Evolutionary conservation across 371 early-diverging fungal species (phyloP).

Genomic region (Parasitella parasitica): DNA sequence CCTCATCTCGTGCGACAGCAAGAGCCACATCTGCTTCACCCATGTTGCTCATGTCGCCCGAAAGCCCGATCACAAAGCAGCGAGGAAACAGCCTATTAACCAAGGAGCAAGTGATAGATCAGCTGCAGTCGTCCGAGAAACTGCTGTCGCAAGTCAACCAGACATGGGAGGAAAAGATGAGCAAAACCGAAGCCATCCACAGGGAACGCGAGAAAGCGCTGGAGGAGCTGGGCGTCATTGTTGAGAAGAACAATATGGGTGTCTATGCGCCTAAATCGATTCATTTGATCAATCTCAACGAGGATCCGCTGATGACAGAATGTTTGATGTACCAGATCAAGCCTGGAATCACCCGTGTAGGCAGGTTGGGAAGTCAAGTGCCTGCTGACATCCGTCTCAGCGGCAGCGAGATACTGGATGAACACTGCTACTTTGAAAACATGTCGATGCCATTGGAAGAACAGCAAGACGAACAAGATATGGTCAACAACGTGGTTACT

Average conservation of each 20-base stretch:
- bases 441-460: background rate
- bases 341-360: constrained; percentile 73
- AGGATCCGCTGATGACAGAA: constrained; percentile 87
- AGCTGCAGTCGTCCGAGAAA: constrained; percentile 39
- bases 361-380: constrained; percentile 46
- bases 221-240: constrained; percentile 79
- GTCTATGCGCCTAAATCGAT: constrained; percentile 77
- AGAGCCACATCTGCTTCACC: constrained; percentile 15
- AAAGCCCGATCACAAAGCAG: constrained; percentile 13
- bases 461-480: constrained; percentile 1
- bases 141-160: constrained; percentile 35
- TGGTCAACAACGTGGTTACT: constrained; percentile 50
- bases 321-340: constrained; percentile 85
- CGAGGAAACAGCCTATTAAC: constrained; percentile 36
- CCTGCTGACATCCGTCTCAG: constrained; percentile 70
- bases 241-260: constrained; percentile 72
- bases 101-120: constrained; percentile 64
- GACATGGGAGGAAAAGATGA: constrained; percentile 68
- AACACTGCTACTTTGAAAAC: constrained; percentile 81
- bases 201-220: constrained; percentile 70
- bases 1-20: constrained; percentile 15
- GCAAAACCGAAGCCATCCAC: constrained; percentile 71
- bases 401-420: constrained; percentile 63
- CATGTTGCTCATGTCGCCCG: constrained; percentile 20
- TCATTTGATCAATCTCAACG: constrained; percentile 85